These are phyloP conservation scores for Agastache rugosa DNA, from an alignment of 257 asterid genomes.

Conservation along the genomic window DNA sequence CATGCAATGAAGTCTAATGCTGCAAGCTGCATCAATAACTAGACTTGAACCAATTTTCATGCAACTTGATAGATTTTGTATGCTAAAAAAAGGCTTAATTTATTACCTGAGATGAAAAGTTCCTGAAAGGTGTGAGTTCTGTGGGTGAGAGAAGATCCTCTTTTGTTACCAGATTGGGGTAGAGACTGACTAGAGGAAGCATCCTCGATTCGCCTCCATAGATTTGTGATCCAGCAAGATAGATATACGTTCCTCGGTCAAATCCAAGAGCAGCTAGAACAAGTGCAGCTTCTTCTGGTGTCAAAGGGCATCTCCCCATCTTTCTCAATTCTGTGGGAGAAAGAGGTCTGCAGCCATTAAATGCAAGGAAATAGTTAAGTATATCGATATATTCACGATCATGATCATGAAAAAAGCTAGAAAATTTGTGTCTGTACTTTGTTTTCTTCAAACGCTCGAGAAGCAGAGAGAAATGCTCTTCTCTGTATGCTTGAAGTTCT, in stretches of 20 bases:
- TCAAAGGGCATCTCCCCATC: conserved; percentile 82
- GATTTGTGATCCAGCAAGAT: conserved; percentile 86
- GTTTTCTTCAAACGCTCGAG: conserved; percentile 75
- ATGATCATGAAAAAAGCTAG: conserved; percentile 8
- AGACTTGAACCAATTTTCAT: not conserved
- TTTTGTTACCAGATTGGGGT: conserved; percentile 77
- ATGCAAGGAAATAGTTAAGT: not conserved
- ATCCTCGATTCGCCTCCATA: conserved; percentile 81
- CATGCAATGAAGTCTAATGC: conserved; percentile 91
- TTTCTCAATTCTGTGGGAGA: conserved; percentile 62
- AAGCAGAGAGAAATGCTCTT: conserved; percentile 78
- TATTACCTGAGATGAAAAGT: conserved; percentile 86
- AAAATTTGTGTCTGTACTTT: conserved; percentile 41
- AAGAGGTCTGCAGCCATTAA: conserved; percentile 44
- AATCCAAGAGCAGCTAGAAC: conserved; percentile 89
- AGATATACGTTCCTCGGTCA: conserved; percentile 60
- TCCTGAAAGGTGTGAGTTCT: conserved; percentile 80
- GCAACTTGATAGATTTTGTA: not conserved
- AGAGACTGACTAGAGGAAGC: conserved; percentile 67
- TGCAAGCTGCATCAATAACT: conserved; percentile 71
- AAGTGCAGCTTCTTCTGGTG: conserved; percentile 96
- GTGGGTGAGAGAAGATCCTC: conserved; percentile 78
- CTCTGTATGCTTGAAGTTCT: conserved; percentile 79
- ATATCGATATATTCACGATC: not conserved
- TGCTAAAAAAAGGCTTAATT: not conserved